Base-by-base conservation (phyloP, 2,329 filamentous ascomycete genomes). In the Colletotrichum lupini region DNA sequence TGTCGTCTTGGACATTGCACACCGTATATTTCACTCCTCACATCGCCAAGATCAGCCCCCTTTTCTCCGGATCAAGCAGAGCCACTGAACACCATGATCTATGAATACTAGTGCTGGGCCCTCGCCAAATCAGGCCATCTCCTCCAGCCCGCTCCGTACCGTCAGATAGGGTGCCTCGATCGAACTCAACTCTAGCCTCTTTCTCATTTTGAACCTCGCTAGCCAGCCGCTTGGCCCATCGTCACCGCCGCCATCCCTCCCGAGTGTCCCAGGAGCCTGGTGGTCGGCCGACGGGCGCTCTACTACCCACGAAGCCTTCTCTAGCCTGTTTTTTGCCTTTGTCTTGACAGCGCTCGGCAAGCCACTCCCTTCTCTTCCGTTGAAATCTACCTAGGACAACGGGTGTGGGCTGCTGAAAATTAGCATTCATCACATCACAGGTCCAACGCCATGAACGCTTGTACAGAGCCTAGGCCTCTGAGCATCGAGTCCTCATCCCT, bases 41-140 rank as follows among this genome's bases (percentile, higher is more conserved):
- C 19, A 22, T 49, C 16, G 68, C 49, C 66, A 64, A 69, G 22
- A 56, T 56, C 19, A 35, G 32, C n/a, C 32, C 52, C 58, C 60
- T 28, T 42, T 49, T 19, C 68, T 37, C 42, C 42, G 32, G 46
- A 55, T 42, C 5, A 49, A 56, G 11, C 55, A 64, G 42, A 37
- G 26, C 52, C 42, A 61, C 37, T 19, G 55, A 22, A 46, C 30
- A 32, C 9, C 22, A 32, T 22, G 22, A 19, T 32, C 55, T 28
- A 22, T 28, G 49, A 46, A 16, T 37, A 46, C 46, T 63, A 68
- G 69, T 30, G 56, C 19, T n/a, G 61, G 53, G n/a, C 59, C 63
- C 56, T 56, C 49, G 60, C 56, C 49, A 53, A 60, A 52, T 65
- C 59, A 65, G 26, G 32, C 49, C 52, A 63, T 67, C n/a, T 64